Base-by-base conservation (phyloP, 495 filamentous ascomycete genomes). In the Xylona heveae region DNA sequence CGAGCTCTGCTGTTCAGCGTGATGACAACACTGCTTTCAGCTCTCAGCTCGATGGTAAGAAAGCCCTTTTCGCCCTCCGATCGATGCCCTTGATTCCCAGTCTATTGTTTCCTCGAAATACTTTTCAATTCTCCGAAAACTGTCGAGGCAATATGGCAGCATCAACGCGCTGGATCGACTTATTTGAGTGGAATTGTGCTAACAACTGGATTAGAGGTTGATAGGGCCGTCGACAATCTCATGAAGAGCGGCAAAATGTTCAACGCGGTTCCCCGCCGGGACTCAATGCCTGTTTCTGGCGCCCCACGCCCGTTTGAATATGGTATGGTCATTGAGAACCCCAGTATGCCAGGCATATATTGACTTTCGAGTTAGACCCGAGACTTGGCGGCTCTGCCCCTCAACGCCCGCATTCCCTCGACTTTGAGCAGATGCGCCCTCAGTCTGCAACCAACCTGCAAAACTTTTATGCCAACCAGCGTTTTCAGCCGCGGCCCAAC, bases 231-330 rank as follows among this genome's bases (percentile, higher is more conserved):
- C 46, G 88, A 97, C 46, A 97, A 97, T 51, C 67, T 97, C 32
- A 64, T 78, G 44, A 92, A 93, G 63, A 93, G 80, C 52, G 83
- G 84, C 19, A 94, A 94, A 61, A 71, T 84, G 57, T 92, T 83
- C 57, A 62, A 58, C 47, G 49, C 52, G 38, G 62, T 68, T 40
- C 69, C 66, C 39, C 77, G 88, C 50, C 74, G 88, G 62, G 84
- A 94, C 47, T 93, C 78, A 30, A 69, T 78, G 61, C 76, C 77
- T 38, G 52, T 72, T 54, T 68, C 72, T 57, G 64, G 62, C 42
- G 54, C 44, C 37, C 57, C 66, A 39, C 66, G 75, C 48, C 57
- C 55, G 24, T 74, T 63, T 50, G 58, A 62, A 27, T 61, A 53
- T 43, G 58, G 61, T 64, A 55, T 28, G 54, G 19, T 36, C 13